Base-by-base conservation (phyloP, 2,329 filamentous ascomycete species). In the Leptographium flavum region DNA sequence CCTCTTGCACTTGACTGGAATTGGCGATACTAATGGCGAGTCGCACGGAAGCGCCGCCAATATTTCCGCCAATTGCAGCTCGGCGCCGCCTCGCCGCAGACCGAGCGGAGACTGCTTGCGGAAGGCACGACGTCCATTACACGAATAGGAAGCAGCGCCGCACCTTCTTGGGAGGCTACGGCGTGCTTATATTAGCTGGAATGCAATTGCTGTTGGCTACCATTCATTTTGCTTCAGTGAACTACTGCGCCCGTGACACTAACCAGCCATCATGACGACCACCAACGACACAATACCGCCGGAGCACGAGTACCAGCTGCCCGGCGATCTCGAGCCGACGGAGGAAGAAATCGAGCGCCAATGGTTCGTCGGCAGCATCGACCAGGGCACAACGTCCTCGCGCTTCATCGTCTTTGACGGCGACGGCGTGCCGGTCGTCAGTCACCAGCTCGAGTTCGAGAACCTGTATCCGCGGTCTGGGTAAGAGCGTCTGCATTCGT, bases 401-500 rank as follows among this genome's bases (percentile, higher is more conserved):
- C 76, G 87, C 32, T 94, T 94, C 64, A 74, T 94, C 54, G 88
- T 95, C 58, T 94, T 94, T 66, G 80, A 94, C 63, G 78, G 77
- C 52, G 66, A 74, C 36, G 87, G 87, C 45, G 78, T 83, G 48
- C 83, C 84, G 4, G 74, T 92, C 38, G 86, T 83, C 32, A 81
- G 79, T 54, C 86, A 94, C 60, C 87, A 94, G 64, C 79, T 88
- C 52, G 86, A 93, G 60, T 88, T 94, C 57, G 76, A 78, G 52
- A 88, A 94, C 59, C 75, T 82, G 48, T 90, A 93, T 61, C 85
- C 86, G 15, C 71, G 87, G 49, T 81, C 87, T 52, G 88, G 88
- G 83, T 92, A 70, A 64, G 78, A 19, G 4, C 3, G n/a, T 19
- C 10, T 15, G 10, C n/a, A n/a, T n/a, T n/a, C n/a, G n/a, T n/a